Evolutionary conservation across 2,329 filamentous ascomycete genomes (phyloP).

Genomic region (Xenosphaeropsis pyriputrescens): DNA sequence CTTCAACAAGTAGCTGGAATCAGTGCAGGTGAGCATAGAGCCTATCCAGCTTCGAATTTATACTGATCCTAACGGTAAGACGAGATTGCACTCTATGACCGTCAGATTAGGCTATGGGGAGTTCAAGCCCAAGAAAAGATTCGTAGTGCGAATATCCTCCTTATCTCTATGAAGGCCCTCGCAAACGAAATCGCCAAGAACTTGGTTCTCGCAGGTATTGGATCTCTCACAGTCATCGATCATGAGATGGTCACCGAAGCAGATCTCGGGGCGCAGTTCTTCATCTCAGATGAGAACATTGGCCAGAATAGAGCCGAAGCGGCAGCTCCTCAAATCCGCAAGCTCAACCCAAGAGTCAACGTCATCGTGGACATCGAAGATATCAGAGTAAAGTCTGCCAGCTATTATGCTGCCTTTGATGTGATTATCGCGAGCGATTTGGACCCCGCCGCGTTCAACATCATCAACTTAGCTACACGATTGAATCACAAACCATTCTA

Average conservation of each 20-base stretch:
- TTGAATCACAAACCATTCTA: slow-evolving; percentile 74
- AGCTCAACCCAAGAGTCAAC: slow-evolving; percentile 78
- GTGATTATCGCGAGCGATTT: slow-evolving; percentile 85
- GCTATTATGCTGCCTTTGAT: slow-evolving; percentile 69
- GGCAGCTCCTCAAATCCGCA: slow-evolving; percentile 61
- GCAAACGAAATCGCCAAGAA: slow-evolving; percentile 97
- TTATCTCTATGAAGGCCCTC: slow-evolving; percentile 77
- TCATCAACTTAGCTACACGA: slow-evolving; percentile 77
- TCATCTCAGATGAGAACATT: slow-evolving; percentile 54
- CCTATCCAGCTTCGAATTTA: neutral
- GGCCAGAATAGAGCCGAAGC: slow-evolving; percentile 78
- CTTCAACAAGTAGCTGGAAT: slow-evolving; percentile 10
- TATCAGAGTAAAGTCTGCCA: slow-evolving; percentile 50
- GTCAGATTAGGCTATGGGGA: slow-evolving; percentile 94
- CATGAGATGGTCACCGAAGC: slow-evolving; percentile 58
- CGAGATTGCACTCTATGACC: slow-evolving; percentile 93
- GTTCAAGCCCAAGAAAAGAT: slow-evolving; percentile 90
- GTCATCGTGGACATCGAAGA: slow-evolving; percentile 56
- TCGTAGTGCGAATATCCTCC: slow-evolving; percentile 74
- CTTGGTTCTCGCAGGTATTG: slow-evolving; percentile 83
- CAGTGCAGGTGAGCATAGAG: slow-evolving; percentile 19
- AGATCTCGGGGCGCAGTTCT: slow-evolving; percentile 73
- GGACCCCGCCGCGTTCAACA: slow-evolving; percentile 55
- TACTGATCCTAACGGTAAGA: slow-evolving; percentile 32
- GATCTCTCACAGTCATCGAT: slow-evolving; percentile 80